phyloP scores from a whole-genome alignment of 805 yeast genomes.

The Tanozyma kutaoensis region DNA sequence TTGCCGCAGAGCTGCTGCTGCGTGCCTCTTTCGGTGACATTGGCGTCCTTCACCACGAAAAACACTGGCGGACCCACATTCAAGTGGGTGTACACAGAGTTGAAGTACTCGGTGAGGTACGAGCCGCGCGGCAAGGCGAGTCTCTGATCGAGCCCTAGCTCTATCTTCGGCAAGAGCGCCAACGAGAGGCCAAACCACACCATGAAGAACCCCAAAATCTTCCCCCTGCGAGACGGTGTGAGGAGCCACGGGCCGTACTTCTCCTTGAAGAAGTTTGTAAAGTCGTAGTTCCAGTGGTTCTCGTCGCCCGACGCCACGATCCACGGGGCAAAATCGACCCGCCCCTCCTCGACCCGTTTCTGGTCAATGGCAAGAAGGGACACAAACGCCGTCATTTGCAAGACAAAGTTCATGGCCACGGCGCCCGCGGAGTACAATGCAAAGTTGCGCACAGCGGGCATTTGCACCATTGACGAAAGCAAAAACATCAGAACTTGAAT shows the following conservation, averaged over 20 bases:
- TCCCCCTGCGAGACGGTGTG: constrained; percentile 28
- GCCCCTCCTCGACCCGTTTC: constrained; percentile 38
- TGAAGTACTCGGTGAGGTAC: constrained; percentile 67
- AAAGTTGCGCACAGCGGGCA: constrained; percentile 95
- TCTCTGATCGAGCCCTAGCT: constrained; percentile 81
- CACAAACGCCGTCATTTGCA: constrained; percentile 76
- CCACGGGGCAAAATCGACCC: constrained; percentile 32
- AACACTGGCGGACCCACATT: constrained; percentile 89
- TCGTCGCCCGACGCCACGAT: constrained; percentile 1
- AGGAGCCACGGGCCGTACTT: constrained; percentile 52
- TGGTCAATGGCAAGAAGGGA: constrained; percentile 61
- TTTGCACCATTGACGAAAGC: constrained; percentile 67
- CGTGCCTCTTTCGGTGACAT: constrained; percentile 42
- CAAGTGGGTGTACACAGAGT: constrained; percentile 58
- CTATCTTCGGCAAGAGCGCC: constrained; percentile 51
- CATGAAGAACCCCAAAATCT: constrained; percentile 40
- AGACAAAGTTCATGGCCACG: constrained; percentile 54
- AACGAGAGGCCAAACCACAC: constrained; percentile 58
- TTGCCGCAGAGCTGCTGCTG: constrained; percentile 81
- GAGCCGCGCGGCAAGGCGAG: constrained; percentile 78
- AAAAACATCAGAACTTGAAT: constrained; percentile 73
- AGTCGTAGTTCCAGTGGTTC: constrained; percentile 8
- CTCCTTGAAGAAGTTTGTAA: constrained; percentile 24
- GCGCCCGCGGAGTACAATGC: constrained; percentile 88
- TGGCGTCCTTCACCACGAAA: constrained; percentile 60